phyloP scores from a whole-genome alignment of 441 rosid genomes.

The Aleurites moluccanus region DNA sequence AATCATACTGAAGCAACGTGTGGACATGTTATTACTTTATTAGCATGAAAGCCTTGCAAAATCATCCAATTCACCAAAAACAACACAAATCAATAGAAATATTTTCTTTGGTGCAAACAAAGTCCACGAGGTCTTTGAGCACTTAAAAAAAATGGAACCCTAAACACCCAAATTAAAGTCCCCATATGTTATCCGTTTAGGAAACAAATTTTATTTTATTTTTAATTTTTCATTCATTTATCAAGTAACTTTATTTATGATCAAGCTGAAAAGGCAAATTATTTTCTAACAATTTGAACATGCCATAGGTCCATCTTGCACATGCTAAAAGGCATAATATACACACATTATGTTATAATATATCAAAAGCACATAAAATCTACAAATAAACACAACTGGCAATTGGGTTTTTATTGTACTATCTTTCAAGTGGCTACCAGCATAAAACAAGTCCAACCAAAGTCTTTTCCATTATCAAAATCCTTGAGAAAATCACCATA shows the following conservation, averaged over 20 bases:
- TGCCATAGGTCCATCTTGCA: not conserved
- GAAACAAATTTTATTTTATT: not conserved
- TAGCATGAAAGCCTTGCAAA: too few species aligned
- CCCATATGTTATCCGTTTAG: not conserved
- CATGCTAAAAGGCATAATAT: not conserved
- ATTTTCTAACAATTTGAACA: not conserved
- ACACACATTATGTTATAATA: not conserved
- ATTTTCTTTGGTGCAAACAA: not conserved
- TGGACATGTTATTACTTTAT: too few species aligned
- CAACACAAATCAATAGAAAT: too few species aligned
- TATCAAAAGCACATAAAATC: not conserved
- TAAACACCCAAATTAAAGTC: not conserved
- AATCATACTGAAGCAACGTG: too few species aligned
- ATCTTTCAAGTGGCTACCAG: not conserved
- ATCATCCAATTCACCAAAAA: too few species aligned
- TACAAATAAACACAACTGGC: not conserved
- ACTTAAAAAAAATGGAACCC: not conserved
- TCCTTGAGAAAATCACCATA: not conserved
- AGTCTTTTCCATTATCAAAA: not conserved
- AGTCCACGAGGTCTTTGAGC: not conserved
- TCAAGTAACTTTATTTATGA: not conserved
- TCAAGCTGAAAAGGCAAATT: not conserved
- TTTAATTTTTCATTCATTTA: not conserved
- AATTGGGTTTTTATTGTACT: not conserved
- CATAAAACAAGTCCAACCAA: constrained; percentile 6